A percentile compares a stretch with the other conserved stretches of the same genome.
Evolutionary conservation across 2,329 filamentous ascomycete species (phyloP).

Genomic region (Xylaria digitata): DNA sequence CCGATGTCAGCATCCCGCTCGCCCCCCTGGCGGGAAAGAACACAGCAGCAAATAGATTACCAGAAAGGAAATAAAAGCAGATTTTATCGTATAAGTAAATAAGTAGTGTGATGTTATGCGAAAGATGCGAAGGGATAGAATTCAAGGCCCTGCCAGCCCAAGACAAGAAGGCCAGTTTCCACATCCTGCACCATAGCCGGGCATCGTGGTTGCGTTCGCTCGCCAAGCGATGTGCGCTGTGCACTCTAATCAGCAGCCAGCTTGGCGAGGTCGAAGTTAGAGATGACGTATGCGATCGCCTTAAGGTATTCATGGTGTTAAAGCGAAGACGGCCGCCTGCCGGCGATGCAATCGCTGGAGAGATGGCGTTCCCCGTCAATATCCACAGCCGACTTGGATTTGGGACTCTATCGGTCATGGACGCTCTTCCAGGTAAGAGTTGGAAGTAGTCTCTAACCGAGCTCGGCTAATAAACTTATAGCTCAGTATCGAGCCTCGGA

Average conservation of each 20-base stretch:
- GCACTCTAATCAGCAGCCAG: constrained; percentile 33
- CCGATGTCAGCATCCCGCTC: no score
- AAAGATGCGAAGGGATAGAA: constrained; percentile 14
- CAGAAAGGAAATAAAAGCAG: background rate
- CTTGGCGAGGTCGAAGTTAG: constrained; percentile 12
- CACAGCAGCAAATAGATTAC: background rate
- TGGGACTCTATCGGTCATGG: constrained; percentile 10
- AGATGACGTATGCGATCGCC: constrained; percentile 11
- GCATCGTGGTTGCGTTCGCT: constrained; percentile 26
- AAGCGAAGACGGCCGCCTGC: constrained; percentile 19
- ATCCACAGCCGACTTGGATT: constrained; percentile 27
- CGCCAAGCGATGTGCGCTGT: constrained; percentile 22
- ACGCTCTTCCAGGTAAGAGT: constrained; percentile 20
- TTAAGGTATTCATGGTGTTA: constrained; percentile 18
- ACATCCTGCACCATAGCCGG: constrained; percentile 25
- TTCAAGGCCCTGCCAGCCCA: constrained; percentile 16
- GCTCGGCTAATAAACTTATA: background rate
- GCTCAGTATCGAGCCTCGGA: background rate
- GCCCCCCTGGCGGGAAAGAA: background rate
- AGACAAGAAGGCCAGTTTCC: constrained; percentile 12
- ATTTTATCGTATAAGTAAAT: background rate
- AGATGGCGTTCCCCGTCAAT: background rate
- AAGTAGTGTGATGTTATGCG: constrained; percentile 19
- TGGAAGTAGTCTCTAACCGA: background rate
- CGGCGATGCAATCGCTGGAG: background rate